Evolutionary conservation across 441 rosid genomes (phyloP), one percentile per base, ranked within the genome.

Genomic region (Lepidium campestre): DNA sequence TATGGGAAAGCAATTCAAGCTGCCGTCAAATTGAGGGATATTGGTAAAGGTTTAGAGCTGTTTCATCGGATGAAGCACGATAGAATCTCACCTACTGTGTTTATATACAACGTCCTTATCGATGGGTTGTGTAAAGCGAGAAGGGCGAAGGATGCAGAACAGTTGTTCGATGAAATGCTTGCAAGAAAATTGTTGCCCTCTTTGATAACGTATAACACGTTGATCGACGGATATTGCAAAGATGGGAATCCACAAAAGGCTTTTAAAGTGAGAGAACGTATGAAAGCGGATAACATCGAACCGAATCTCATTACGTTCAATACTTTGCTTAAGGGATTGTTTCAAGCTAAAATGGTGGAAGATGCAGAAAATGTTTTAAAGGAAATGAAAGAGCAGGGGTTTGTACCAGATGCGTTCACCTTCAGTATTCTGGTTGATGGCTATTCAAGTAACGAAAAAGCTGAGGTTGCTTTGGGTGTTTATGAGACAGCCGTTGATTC

Each of bases 141-240:
- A 68, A 86, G 75, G 68, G 74, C 84, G 34, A 44, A 66, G 12
- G 88, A 83, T 36, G 98, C 87, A 29, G 83, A 83, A 75, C 74
- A 80, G 71, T 5, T 83, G 81, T 87, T 87, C 58, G 86, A 81
- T 68, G 95, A 91, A 80, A 85, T 87, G 91, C 61, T 53, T 62
- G 17, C 36, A 12, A 77, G 77, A 68, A 76, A 75, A 13, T 50
- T 90, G 71, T 54, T 58, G 10, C 77, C 85, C 0, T 83, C 50
- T 41, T 66, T 40, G 62, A 80, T 92, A 25, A 85, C 96, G 0
- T 92, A 85, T 65, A 89, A 86, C 72, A 78, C 86, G 0, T 77
- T 91, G 73, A 79, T 87, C 45, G 88, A 86, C 35, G 93, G 96
- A 39, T 85, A 78, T 57, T 88, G 87, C 67, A 89, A 85, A 73